Percentiles rank a stretch among this genome's conserved stretches.
phyloP scores from a whole-genome alignment of 2,329 filamentous ascomycete genomes.

The Nigrospora oryzae region DNA sequence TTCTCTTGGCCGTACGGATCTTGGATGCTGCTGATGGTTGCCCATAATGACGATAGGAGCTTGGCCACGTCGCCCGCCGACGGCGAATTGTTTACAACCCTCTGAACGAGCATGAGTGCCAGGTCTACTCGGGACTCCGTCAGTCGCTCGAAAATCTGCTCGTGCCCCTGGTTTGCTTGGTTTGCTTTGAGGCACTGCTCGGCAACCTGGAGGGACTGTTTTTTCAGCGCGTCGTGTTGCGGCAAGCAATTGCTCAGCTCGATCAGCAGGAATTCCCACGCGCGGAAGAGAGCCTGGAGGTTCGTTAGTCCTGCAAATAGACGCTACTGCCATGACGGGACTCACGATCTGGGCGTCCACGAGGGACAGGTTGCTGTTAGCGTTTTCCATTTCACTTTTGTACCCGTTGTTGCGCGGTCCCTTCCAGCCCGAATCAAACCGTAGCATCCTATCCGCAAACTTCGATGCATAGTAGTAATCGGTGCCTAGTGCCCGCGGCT shows the following conservation, averaged over 20 bases:
- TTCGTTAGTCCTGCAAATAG: slow-evolving; percentile 14
- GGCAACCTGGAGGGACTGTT: slow-evolving; percentile 65
- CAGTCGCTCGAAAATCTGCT: slow-evolving; percentile 74
- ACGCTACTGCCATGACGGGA: background rate
- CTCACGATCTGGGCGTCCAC: slow-evolving; percentile 80
- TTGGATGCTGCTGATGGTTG: slow-evolving; percentile 43
- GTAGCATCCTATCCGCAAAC: slow-evolving; percentile 67
- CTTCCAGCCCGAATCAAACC: slow-evolving; percentile 70
- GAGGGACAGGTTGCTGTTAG: slow-evolving; percentile 84
- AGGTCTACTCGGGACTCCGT: slow-evolving; percentile 71
- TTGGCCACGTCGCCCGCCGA: slow-evolving; percentile 42
- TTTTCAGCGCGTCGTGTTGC: slow-evolving; percentile 46
- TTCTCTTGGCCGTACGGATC: slow-evolving; percentile 44
- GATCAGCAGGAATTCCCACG: slow-evolving; percentile 81
- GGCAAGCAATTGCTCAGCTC: slow-evolving; percentile 67
- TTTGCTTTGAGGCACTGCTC: slow-evolving; percentile 75
- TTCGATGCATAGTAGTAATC: slow-evolving; percentile 80
- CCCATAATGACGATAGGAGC: slow-evolving; percentile 40
- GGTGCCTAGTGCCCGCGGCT: slow-evolving; percentile 57
- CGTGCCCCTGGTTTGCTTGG: slow-evolving; percentile 60
- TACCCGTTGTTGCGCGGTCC: slow-evolving; percentile 65
- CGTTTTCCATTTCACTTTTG: slow-evolving; percentile 70
- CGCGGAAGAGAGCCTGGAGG: slow-evolving; percentile 65
- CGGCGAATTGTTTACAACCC: slow-evolving; percentile 54
- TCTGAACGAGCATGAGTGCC: slow-evolving; percentile 73